phyloP scores from a whole-genome alignment of 768 basidiomycete species.

The Pleurotus cornucopiae region DNA sequence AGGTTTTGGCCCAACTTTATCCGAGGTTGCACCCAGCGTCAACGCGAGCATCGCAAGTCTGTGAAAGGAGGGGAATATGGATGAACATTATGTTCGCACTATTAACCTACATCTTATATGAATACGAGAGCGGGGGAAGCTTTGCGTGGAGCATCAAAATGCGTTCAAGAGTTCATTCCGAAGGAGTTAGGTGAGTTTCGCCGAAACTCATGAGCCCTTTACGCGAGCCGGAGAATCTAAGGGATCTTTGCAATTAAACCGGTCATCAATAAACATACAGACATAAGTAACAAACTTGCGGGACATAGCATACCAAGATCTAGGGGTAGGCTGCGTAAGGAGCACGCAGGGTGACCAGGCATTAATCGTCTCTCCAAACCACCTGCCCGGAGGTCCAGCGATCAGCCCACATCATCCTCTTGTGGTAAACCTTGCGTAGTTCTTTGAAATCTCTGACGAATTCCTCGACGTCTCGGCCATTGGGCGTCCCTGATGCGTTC shows the following conservation, averaged over 20 bases:
- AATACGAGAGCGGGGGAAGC: not conserved
- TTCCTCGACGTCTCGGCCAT: slow-evolving; percentile 67
- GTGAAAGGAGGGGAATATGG: too few relatives aligned
- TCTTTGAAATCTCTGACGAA: slow-evolving; percentile 90
- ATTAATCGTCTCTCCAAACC: slow-evolving; percentile 71
- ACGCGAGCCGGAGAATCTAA: not conserved
- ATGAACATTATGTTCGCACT: not conserved
- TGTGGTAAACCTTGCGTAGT: slow-evolving; percentile 86
- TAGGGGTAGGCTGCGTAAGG: not conserved
- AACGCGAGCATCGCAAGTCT: not conserved
- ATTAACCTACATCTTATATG: not conserved
- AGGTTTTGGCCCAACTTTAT: slow-evolving; percentile 4
- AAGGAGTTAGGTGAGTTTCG: not conserved
- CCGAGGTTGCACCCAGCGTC: not conserved
- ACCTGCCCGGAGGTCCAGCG: slow-evolving; percentile 84
- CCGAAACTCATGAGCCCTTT: not conserved
- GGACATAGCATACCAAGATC: not conserved
- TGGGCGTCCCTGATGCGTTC: slow-evolving; percentile 28
- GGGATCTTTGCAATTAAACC: not conserved
- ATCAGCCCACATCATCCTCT: slow-evolving; percentile 86
- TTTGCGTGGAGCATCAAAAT: slow-evolving; percentile 1
- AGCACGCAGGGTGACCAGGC: not conserved
- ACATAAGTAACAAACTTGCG: not conserved
- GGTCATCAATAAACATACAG: not conserved
- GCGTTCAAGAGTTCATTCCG: not conserved